Conservation (phyloP, 148 eudicot species). For the Rhododendron kiyosumense region DNA sequence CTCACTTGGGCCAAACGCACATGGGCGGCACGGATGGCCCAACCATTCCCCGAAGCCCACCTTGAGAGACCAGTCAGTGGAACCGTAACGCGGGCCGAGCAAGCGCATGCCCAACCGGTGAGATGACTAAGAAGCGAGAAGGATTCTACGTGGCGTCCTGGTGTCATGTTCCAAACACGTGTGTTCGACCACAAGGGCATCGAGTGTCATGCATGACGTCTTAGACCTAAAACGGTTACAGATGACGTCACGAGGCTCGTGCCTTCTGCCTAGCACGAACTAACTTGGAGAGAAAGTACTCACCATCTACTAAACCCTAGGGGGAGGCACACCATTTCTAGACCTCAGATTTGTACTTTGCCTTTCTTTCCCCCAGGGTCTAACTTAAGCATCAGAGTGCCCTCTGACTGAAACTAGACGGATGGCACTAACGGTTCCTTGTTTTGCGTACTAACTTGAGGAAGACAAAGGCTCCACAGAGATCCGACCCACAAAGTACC, state of each 20-base stretch:
- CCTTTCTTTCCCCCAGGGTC: not conserved
- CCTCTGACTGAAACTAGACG: not conserved
- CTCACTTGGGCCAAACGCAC: not conserved
- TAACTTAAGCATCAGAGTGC: not conserved
- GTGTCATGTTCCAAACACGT: not conserved
- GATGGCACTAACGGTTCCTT: not conserved
- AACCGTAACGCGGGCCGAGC: not conserved
- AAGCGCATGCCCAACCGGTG: not conserved
- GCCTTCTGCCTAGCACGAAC: not conserved
- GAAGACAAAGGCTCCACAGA: not conserved
- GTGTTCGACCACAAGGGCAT: not conserved
- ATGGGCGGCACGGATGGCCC: not conserved
- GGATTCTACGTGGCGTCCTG: not conserved
- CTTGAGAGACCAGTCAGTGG: not conserved
- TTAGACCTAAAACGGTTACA: not conserved
- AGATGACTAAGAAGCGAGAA: not conserved
- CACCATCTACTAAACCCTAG: not conserved
- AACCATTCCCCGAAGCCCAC: not conserved
- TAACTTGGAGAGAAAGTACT: not conserved
- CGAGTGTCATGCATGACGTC: not conserved
- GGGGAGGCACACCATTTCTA: not conserved
- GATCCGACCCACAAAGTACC: not conserved
- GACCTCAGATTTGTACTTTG: not conserved
- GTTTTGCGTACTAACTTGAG: not conserved
- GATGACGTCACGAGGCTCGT: not conserved